Percentiles rank a stretch among this genome's conserved stretches.
Evolutionary conservation across 371 early-diverging fungal species (phyloP).

Genomic region (Blakeslea trispora): DNA sequence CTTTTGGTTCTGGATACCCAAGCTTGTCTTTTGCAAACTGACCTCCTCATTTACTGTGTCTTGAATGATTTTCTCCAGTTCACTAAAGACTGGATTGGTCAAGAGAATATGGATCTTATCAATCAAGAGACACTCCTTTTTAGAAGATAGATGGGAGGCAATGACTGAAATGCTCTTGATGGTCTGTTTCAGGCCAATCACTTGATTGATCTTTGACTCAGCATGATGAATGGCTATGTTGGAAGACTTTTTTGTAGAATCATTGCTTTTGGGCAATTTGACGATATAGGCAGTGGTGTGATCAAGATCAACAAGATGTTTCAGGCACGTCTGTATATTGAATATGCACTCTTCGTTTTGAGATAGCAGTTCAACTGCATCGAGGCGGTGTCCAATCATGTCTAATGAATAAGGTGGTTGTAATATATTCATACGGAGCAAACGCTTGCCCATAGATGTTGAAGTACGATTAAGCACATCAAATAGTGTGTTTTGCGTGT

Average conservation of each 20-base stretch:
- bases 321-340: slow-evolving; percentile 37
- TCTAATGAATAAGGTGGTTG: slow-evolving; percentile 59
- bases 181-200: slow-evolving; percentile 70
- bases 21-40: slow-evolving; percentile 64
- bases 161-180: slow-evolving; percentile 48
- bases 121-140: not conserved
- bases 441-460: slow-evolving; percentile 75
- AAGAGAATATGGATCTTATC: not conserved
- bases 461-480: slow-evolving; percentile 58
- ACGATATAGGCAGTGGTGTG: slow-evolving; percentile 28
- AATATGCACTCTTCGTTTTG: slow-evolving; percentile 36
- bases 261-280: slow-evolving; percentile 29
- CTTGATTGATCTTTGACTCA: slow-evolving; percentile 72
- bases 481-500: slow-evolving; percentile 50
- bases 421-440: slow-evolving; percentile 72
- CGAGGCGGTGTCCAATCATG: slow-evolving; percentile 44
- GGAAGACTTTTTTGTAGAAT: slow-evolving; percentile 29
- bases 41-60: slow-evolving; percentile 69
- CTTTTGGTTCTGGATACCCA: slow-evolving; percentile 82
- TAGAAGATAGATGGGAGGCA: slow-evolving; percentile 25
- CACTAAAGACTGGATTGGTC: slow-evolving; percentile 25
- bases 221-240: slow-evolving; percentile 49
- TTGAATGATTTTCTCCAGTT: slow-evolving; percentile 48
- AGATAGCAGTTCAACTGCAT: slow-evolving; percentile 55
- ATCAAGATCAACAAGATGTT: slow-evolving; percentile 33